A percentile compares a stretch with the other conserved stretches of the same genome.
These are phyloP conservation scores for Myotisia sp. DNA, from an alignment of 2,329 filamentous ascomycete species.

Conservation along the genomic window DNA sequence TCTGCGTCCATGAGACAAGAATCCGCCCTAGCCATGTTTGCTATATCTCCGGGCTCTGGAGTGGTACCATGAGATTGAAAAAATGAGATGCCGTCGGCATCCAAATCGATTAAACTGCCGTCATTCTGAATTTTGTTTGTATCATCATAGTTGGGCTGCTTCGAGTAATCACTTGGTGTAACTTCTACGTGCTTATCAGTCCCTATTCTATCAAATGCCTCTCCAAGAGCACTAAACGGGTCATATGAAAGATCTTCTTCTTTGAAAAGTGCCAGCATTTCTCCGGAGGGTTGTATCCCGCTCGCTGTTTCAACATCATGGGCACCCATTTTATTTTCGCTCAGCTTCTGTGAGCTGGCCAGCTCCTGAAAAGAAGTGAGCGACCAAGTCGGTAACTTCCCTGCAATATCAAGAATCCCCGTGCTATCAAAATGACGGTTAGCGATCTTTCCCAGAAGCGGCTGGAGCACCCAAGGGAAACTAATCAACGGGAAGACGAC, in stretches of 20 bases:
- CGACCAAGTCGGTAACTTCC: conserved; percentile 3
- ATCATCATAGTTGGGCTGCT: no score
- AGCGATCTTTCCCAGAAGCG: conserved; percentile 56
- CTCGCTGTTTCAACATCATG: conserved; percentile 20
- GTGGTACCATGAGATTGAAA: no score
- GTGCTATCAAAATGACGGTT: conserved; percentile 24
- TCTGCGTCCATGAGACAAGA: neutral
- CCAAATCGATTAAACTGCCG: conserved; percentile 3
- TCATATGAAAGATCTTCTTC: conserved; percentile 7
- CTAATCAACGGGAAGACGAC: conserved; percentile 62
- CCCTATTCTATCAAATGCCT: conserved; percentile 9
- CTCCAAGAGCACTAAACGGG: conserved; percentile 7
- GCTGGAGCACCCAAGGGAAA: conserved; percentile 83
- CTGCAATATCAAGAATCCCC: conserved; percentile 8
- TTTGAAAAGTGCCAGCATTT: conserved; percentile 22
- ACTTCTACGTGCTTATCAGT: no score
- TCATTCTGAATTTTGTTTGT: no score
- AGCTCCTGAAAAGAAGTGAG: conserved; percentile 1
- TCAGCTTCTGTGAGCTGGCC: conserved; percentile 4
- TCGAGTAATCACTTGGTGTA: no score
- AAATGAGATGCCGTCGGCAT: no score
- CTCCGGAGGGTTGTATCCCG: conserved; percentile 22
- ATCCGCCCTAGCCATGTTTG: neutral
- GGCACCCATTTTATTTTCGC: neutral
- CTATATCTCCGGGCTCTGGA: no score